Evolutionary conservation across 2,329 filamentous ascomycete genomes (phyloP).

Genomic region (Aspergillus tanneri): DNA sequence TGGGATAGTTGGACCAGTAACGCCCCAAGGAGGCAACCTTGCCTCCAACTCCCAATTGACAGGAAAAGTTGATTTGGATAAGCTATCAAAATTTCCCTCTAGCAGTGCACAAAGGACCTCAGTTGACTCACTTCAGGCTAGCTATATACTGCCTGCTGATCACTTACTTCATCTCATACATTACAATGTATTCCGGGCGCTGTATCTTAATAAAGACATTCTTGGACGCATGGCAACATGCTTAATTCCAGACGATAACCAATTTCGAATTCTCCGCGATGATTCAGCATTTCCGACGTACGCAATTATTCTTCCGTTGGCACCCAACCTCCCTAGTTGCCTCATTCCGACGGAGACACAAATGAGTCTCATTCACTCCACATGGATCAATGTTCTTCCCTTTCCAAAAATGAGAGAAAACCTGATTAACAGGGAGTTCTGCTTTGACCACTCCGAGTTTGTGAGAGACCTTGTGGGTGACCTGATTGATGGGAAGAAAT

Average conservation of each 20-base stretch:
- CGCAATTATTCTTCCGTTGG: conserved; percentile 8
- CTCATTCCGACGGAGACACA: conserved; percentile 19
- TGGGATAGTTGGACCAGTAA: too few relatives aligned
- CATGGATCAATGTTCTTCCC: conserved; percentile 22
- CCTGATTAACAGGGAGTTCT: conserved; percentile 14
- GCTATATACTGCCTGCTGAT: too few relatives aligned
- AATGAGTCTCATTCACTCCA: conserved; percentile 15
- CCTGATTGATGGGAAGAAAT: neutral
- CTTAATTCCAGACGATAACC: neutral
- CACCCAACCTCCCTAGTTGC: conserved; percentile 7
- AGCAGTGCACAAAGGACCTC: too few relatives aligned
- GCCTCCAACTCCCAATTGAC: too few relatives aligned
- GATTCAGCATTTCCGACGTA: conserved; percentile 4
- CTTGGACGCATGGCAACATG: conserved; percentile 14
- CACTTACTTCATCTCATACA: conserved; percentile 28
- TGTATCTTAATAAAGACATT: conserved; percentile 21
- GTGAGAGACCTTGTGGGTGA: conserved; percentile 14
- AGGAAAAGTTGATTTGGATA: too few relatives aligned
- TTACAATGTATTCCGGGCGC: conserved; percentile 27
- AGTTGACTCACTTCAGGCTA: too few relatives aligned
- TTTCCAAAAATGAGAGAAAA: conserved; percentile 21
- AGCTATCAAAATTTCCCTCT: too few relatives aligned
- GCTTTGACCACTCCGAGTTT: conserved; percentile 16
- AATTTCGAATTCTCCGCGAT: conserved; percentile 1
- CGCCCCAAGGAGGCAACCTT: too few relatives aligned